Conservation (phyloP, 441 rosid genomes). For the Adansonia rubrostipa region DNA sequence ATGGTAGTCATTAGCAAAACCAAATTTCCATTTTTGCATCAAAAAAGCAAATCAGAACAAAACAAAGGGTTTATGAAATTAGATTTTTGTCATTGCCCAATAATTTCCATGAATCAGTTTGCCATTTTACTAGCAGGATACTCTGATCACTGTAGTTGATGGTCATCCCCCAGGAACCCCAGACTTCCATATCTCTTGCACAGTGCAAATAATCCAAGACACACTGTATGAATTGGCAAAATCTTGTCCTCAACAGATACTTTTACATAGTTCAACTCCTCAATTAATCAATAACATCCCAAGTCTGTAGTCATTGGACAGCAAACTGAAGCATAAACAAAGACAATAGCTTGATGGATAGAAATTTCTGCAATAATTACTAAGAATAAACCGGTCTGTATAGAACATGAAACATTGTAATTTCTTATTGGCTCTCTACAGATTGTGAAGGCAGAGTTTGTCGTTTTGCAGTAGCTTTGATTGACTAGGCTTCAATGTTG, state of each 20-base stretch:
- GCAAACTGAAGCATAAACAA: neutral
- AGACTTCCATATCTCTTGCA: neutral
- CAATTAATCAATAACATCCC: neutral
- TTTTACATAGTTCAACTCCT: neutral
- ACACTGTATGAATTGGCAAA: neutral
- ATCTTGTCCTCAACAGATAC: neutral
- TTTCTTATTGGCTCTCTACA: neutral
- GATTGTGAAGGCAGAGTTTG: neutral
- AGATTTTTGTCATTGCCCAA: neutral
- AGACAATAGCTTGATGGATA: neutral
- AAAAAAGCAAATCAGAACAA: conserved; percentile 10
- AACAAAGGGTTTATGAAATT: too few species aligned
- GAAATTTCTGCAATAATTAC: neutral
- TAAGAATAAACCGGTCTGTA: neutral
- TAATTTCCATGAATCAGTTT: neutral
- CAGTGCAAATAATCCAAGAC: neutral
- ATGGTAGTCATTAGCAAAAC: neutral
- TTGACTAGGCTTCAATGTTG: neutral
- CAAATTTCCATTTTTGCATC: neutral
- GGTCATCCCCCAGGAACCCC: neutral
- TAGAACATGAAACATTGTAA: neutral
- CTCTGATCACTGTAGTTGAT: neutral
- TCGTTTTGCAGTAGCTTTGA: neutral
- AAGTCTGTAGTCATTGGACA: neutral
- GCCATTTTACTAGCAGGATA: neutral